Evolutionary conservation across 306 rosid species (phyloP).

Genomic region (Coriaria nepalensis): DNA sequence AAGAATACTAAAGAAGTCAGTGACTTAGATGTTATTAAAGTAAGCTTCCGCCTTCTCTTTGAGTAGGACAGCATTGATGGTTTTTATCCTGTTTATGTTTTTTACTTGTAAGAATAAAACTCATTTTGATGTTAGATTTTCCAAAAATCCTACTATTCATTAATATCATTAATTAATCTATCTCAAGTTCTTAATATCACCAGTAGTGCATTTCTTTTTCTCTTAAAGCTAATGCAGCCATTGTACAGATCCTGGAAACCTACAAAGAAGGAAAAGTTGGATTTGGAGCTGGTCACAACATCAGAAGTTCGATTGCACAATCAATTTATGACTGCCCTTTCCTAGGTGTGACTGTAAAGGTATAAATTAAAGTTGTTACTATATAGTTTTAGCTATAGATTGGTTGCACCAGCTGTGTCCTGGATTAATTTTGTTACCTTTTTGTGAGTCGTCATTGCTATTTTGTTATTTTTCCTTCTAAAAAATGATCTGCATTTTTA

Average conservation of each 20-base stretch:
- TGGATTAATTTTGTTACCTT: no score
- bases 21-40: conserved; percentile 43
- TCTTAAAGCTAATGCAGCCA: conserved; percentile 17
- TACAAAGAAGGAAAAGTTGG: conserved; percentile 75
- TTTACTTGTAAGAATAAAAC: conserved; percentile 5
- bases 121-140: no score
- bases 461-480: no score
- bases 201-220: conserved; percentile 4
- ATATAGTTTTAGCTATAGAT: no score
- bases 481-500: no score
- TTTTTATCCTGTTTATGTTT: conserved; percentile 10
- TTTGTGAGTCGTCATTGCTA: no score
- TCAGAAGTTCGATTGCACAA: conserved; percentile 54
- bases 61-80: no score
- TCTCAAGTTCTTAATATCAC: no score
- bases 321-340: conserved; percentile 77
- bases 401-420: no score
- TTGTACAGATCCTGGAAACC: conserved; percentile 54
- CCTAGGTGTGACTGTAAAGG: conserved; percentile 66
- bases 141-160: no score
- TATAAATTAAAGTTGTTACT: conserved; percentile 25
- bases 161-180: no score
- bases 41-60: conserved; percentile 23
- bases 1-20: conserved; percentile 29
- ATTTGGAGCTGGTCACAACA: conserved; percentile 75